Base-by-base conservation (phyloP, 2,329 filamentous ascomycete genomes). In the Lomentospora prolificans region DNA sequence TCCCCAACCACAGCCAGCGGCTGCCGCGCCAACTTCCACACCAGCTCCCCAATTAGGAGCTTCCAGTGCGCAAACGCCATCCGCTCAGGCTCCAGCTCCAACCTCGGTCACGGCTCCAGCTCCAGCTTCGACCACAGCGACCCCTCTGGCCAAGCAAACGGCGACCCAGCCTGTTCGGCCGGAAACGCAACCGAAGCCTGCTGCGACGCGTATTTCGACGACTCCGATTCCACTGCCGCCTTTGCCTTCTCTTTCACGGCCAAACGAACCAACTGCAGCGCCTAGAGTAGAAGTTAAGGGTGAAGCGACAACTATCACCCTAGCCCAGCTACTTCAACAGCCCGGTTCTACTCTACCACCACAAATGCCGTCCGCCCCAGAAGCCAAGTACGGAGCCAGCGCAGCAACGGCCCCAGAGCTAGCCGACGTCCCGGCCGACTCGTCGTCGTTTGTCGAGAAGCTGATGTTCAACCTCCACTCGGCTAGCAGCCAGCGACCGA, bases 381-480 rank as follows among this genome's bases (percentile, higher is more conserved):
- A 33, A 28, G 2, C 9, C 33, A 57, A 60, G 6, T 58, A 59
- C 46, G 57, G 60, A 30, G 51, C 57, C 2, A 25, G 59, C 59
- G 30, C 57, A 57, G 9, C 53, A 50, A 50, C 60, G 50, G 58
- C 50, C 36, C 68, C 69, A 33, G 69, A 67, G 14, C 70, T 75
- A 52, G 65, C 71, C 2, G 72, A 75, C 55, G 70, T 73, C 22
- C 70, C 74, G 9, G 62, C 66, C 51, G 74, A 74, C 60, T 74
- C 72, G n/a, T 71, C 73, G 67, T 67, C 73, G 25, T 69, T 80
- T 41, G 71, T 81, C 48, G 76, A 80, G 63, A 72, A 72, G 58
- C 75, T 81, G 70, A 74, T 81, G 70, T 63, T 65, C 46, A 78
- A 79, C 59, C 66, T 81, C 12, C 72, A 72, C 44, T 69, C 72